These are phyloP conservation scores for Lepraria neglecta DNA, from an alignment of 495 filamentous ascomycete genomes.

Conservation along the genomic window DNA sequence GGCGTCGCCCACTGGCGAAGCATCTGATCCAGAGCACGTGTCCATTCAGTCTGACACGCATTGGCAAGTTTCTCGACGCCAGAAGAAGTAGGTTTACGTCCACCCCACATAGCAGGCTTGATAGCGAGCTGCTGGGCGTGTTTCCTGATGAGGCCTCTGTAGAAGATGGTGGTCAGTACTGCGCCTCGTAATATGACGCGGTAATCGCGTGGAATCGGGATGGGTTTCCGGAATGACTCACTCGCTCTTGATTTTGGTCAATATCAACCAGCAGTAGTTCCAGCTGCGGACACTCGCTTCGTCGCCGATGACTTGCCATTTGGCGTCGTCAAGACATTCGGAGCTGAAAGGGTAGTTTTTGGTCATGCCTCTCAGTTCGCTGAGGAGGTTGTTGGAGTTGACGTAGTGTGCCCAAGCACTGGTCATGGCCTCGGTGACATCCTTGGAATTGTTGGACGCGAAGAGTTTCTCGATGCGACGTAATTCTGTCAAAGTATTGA, in stretches of 20 bases:
- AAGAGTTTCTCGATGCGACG: slow-evolving; percentile 66
- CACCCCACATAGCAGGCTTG: slow-evolving; percentile 69
- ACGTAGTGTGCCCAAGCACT: slow-evolving; percentile 70
- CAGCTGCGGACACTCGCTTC: slow-evolving; percentile 61
- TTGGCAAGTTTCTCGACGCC: slow-evolving; percentile 53
- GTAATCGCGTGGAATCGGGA: neutral
- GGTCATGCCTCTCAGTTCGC: slow-evolving; percentile 62
- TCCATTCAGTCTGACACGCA: slow-evolving; percentile 64
- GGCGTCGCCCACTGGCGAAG: slow-evolving; percentile 61
- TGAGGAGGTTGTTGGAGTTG: slow-evolving; percentile 64
- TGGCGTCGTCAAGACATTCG: slow-evolving; percentile 61
- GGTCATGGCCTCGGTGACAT: slow-evolving; percentile 62
- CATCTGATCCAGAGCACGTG: slow-evolving; percentile 56
- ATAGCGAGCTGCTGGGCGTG: slow-evolving; percentile 55
- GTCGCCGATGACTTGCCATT: slow-evolving; percentile 57
- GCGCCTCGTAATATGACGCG: neutral
- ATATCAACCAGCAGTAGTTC: slow-evolving; percentile 71
- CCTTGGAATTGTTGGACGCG: slow-evolving; percentile 45
- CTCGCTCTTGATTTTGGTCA: slow-evolving; percentile 62
- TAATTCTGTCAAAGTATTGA: slow-evolving; percentile 70
- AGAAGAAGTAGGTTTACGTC: slow-evolving; percentile 46
- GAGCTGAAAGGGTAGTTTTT: slow-evolving; percentile 67
- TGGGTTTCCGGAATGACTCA: slow-evolving; percentile 36
- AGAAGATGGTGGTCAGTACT: neutral
- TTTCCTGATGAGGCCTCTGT: slow-evolving; percentile 43